Conservation (phyloP, 2,329 filamentous ascomycete genomes). For the Monilinia polystroma region DNA sequence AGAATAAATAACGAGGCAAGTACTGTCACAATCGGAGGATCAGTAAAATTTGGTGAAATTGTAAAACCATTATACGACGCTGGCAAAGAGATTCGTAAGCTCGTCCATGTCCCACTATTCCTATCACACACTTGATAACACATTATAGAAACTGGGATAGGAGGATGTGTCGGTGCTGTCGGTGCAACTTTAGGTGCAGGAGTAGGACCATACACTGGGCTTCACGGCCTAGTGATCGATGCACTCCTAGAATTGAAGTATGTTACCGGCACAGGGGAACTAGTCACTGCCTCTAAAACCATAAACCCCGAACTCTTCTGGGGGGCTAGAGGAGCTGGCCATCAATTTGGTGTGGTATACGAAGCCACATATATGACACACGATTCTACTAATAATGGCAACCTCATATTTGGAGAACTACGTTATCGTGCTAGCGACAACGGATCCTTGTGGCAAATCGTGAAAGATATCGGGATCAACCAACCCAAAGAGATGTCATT, state of each 20-base stretch:
- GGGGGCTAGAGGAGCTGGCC: background rate
- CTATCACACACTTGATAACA: too few relatives aligned
- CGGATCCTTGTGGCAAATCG: background rate
- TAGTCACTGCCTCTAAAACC: background rate
- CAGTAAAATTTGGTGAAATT: background rate
- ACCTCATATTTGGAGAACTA: background rate
- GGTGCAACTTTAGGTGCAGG: background rate
- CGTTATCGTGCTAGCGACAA: background rate
- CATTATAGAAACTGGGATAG: background rate
- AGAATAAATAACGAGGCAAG: background rate
- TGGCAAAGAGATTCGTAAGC: background rate
- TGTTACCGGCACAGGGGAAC: background rate
- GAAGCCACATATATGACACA: background rate
- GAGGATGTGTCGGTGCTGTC: background rate
- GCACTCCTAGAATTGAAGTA: background rate
- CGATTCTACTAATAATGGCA: background rate
- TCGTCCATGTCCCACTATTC: background rate
- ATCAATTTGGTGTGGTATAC: background rate
- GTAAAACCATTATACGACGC: background rate
- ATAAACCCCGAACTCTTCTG: background rate
- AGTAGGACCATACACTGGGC: background rate
- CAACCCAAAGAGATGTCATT: background rate
- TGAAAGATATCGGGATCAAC: background rate
- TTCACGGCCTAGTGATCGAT: background rate
- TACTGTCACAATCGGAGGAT: background rate